Evolutionary conservation across 2,329 filamentous ascomycete genomes (phyloP), one percentile per base, ranked within the genome.

Genomic region (Thelonectria discophora): DNA sequence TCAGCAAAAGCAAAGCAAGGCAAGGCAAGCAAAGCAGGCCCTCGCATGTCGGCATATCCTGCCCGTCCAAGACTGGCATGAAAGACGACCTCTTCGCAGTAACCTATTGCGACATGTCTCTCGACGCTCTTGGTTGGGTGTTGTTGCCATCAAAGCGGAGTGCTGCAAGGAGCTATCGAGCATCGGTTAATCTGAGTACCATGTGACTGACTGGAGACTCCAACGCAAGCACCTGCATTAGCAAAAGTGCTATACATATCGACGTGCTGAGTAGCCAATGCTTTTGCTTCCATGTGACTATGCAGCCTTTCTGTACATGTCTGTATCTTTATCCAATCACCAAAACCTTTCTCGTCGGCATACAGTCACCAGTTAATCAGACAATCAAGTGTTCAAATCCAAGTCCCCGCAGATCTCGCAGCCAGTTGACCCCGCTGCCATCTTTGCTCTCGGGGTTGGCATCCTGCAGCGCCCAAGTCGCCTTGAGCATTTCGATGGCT

Each of bases 371-470:
- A 62, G 39, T 32, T 32, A 60, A 56, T 65, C 71, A 84, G 24
- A 84, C 80, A 63, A 83, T 81, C 65, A 84, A 69, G 62, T 78
- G 79, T 52, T 82, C 80, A 57, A 81, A 79, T 9, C 78, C 77
- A 63, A 79, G 72, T n/a, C 75, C 74, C 58, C 78, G 78, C 47
- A 84, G 68, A 54, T 77, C 77, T 58, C 77, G 74, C 45, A 83
- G 69, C 81, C 81, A 83, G 63, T 76, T 76, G 21, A 74, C 71
- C 32, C 58, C 60, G 17, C 59, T 55, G 12, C 65, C 69, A 5
- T 64, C 57, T 20, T 52, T 60, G 27, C 53, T 63, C 32, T 47
- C 62, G 6, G 53, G 64, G 30, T 67, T 57, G 7, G 70, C 64
- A 62, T 83, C 80, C 56, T 80, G 76, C 63, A 81, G 69, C 48